Base-by-base conservation (phyloP, 2,329 filamentous ascomycete genomes). In the Endoconidiophora laricicola region DNA sequence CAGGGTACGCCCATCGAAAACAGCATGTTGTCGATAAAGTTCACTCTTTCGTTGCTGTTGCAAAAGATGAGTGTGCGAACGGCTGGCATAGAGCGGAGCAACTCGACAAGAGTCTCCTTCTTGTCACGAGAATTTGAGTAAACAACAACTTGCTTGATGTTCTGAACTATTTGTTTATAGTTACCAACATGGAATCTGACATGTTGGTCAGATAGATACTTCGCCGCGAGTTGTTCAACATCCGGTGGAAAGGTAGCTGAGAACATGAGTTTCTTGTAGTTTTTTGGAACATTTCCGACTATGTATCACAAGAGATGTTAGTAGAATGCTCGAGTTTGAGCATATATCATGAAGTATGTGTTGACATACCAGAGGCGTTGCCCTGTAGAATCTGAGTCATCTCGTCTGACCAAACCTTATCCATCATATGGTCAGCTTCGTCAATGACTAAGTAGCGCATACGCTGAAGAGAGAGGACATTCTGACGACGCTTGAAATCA, bases 401-500 rank as follows among this genome's bases (percentile, higher is more conserved):
- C 3, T 88, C 79, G 0, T 78, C 72, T 38, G 81, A 74, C 86
- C 91, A 96, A 58, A 88, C 84, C 1, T 70, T 61, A 0, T 81
- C 71, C 0, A 98, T 73, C 72, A 98, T 81, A 67, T 98, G 90
- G 60, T 98, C 91, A 0, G 91, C 91, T 61, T 98, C 91, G 54
- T 96, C 91, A 55, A 98, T 80, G 56, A 96, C 76, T 56, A 77
- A 77, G 66, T 80, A 91, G 65, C 81, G 81, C 54, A 95, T 73
- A 39, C 90, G 84, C 20, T 72, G 72, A 47, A 95, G 70, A 0
- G 80, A 83, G 1, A 95, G 66, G 12, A 83, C 60, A 14, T 79
- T 64, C 0, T 79, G 76, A 29, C 81, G 78, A 39, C 79, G 69
- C 68, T 96, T 87, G 59, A 96, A 83, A 59, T 95, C 85, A 44